Base-by-base conservation (phyloP, 257 asterid species). In the Striga asiatica region DNA sequence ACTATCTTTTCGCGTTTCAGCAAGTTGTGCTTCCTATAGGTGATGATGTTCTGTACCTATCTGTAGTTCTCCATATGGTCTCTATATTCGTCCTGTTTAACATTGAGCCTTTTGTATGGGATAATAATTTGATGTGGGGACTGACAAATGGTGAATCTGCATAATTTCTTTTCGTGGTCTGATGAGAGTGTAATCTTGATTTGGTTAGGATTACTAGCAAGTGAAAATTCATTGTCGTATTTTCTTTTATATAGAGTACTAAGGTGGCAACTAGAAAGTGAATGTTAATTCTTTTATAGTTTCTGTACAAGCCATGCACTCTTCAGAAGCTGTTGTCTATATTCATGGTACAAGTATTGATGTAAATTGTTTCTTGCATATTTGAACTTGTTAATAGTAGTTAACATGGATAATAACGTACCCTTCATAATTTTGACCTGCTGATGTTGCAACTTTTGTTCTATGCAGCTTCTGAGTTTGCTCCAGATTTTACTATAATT, bases 11-110 rank as follows among this genome's bases (percentile, higher is more conserved):
- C 74, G 97, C 97, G 63, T 92, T 92, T 79, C 89, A 92, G 76
- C 78, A 88, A 56, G 75, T 81, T 52, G 97, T 92, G 60, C 86
- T 92, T 68, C 97, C 98, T 41, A 84, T 88, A 78, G 98, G 98
- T 92, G 69, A 73, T 59, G 22, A 14, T 23, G 27, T 50, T 25
- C 29, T 64, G 11, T 35, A 27, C 27, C 57, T 39, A 29, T 51
- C 51, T 50, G 31, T 56, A 32, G 19, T 62, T 56, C 7, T 62
- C 31, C 7, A 54, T 38, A 46, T 17, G 58, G 34, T 19, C 59
- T 28, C 53, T 47, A 46, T 49, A 19, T 5, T 60, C 39, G 13
- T 55, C 62, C 25, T 27, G 54, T 61, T 37, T 12, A 9, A 47
- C 11, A 25, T 25, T 42, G 51, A 35, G 52, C 47, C 58, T 51